Evolutionary conservation across 345 rosid species (phyloP), one percentile per base, ranked within the genome.

Genomic region (Excoecaria agallocha): DNA sequence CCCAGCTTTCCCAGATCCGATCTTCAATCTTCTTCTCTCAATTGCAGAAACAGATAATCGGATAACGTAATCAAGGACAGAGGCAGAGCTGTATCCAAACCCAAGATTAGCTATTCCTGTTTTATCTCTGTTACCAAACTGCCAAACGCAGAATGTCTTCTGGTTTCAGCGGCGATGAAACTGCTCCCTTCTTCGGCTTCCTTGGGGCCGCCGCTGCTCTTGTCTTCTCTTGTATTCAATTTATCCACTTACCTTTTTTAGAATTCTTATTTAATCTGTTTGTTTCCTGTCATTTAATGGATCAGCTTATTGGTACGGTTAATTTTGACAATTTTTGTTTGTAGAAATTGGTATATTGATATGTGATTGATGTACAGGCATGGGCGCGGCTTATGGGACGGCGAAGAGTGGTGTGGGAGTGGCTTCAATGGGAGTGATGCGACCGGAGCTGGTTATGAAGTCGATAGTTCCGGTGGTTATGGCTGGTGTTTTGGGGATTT

Each of bases 401-500:
- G 73, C 78, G 15, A 75, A 68, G 61, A 75, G 78, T 39, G 78
- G 78, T 4, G 78, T 75, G 8, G 78, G 78, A 11, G 73, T 75
- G 68, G 78, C 78, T 1, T 75, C 78, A 5, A 75, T 68, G 73
- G 73, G 78, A 39, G 78, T 75, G 59, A 75, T 75, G 78, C 25
- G 78, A 48, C 78, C 73, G 3, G 78, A 75, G 73, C 73, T 75
- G 0, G 78, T 75, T 10, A 75, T 75, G 78, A 75, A 75, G 52
- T 75, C 78, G 12, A 75, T 75, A 45, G 78, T 75, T 6, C 78
- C 78, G 5, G 78, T 75, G 11, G 78, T 75, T 75, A 75, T 75
- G 78, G 78, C 73, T 38, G 78, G 78, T 25, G 78, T 75, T 45
- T 60, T 75, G 68, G 78, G 73, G 12, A 75, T 75, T 38, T 75